These are phyloP conservation scores for Leccinum aurantiacum DNA, from an alignment of 768 basidiomycete species.

Conservation along the genomic window DNA sequence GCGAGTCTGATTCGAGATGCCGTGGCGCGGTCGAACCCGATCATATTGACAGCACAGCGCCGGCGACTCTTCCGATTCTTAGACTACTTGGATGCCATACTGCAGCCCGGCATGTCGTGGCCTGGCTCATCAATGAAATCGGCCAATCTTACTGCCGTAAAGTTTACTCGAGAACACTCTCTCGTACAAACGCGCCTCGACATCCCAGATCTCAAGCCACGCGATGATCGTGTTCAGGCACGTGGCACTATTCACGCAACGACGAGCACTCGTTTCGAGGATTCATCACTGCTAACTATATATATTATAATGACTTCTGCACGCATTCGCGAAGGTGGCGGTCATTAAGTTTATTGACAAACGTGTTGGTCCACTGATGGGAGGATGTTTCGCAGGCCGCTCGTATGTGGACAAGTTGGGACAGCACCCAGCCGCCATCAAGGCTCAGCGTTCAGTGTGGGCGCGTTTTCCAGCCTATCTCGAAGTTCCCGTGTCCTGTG, in stretches of 20 bases:
- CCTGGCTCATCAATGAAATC: neutral
- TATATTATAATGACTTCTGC: slow-evolving; percentile 5
- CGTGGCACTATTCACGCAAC: neutral
- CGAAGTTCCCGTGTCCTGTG: slow-evolving; percentile 4
- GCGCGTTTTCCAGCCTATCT: slow-evolving; percentile 4
- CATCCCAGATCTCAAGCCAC: slow-evolving; percentile 9
- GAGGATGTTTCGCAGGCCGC: slow-evolving; percentile 2
- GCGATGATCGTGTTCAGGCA: slow-evolving; percentile 4
- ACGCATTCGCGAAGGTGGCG: slow-evolving; percentile 13
- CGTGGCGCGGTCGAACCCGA: neutral
- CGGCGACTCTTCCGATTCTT: slow-evolving; percentile 1
- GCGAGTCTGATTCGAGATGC: neutral
- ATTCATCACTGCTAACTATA: neutral
- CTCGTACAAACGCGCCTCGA: neutral
- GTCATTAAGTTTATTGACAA: slow-evolving; percentile 11
- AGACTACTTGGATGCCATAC: neutral
- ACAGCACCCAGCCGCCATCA: neutral
- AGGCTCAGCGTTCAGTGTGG: neutral
- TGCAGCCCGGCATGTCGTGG: neutral
- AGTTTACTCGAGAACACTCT: neutral
- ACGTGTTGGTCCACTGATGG: neutral
- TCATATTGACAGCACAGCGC: neutral
- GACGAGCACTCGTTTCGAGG: slow-evolving; percentile 1
- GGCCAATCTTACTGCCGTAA: neutral
- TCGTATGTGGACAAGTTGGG: neutral